These are phyloP conservation scores for Puccinia polysora DNA, from an alignment of 1,284 basidiomycete species.

Conservation along the genomic window DNA sequence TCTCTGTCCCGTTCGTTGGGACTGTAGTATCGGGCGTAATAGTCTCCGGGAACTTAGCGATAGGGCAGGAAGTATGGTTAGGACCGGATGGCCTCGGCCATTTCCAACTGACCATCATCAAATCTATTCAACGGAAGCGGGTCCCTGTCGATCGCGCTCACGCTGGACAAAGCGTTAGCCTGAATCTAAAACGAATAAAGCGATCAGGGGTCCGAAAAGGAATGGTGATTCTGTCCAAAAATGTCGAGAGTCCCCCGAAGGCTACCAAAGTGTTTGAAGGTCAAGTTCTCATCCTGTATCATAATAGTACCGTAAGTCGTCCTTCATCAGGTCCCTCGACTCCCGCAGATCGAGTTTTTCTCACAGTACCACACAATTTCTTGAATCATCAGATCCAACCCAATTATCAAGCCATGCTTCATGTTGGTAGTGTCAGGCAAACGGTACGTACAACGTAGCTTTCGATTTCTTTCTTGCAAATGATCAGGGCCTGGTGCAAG, in stretches of 20 bases:
- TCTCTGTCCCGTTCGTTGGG: constrained; percentile 53
- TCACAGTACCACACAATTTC: no score
- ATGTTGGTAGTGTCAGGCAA: constrained; percentile 69
- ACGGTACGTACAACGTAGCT: constrained; percentile 67
- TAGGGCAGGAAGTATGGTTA: constrained; percentile 67
- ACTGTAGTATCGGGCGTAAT: constrained; percentile 53
- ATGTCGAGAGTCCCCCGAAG: constrained; percentile 66
- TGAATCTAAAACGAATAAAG: constrained; percentile 85
- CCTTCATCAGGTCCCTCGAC: no score
- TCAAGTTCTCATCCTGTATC: constrained; percentile 77
- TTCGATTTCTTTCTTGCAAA: background rate
- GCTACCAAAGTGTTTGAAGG: constrained; percentile 75
- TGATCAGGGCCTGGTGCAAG: no score
- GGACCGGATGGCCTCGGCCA: constrained; percentile 92
- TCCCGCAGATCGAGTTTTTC: no score
- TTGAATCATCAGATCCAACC: constrained; percentile 44
- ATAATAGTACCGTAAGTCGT: constrained; percentile 84
- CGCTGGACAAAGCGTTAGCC: constrained; percentile 89
- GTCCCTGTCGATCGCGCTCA: constrained; percentile 77
- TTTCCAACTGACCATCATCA: constrained; percentile 73
- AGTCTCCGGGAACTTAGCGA: constrained; percentile 10
- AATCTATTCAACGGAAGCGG: constrained; percentile 89
- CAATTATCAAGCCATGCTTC: constrained; percentile 49
- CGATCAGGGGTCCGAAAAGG: constrained; percentile 78
- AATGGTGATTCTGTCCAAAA: constrained; percentile 81